Base-by-base conservation (phyloP, 768 basidiomycete genomes). In the Termitomyces sp. region DNA sequence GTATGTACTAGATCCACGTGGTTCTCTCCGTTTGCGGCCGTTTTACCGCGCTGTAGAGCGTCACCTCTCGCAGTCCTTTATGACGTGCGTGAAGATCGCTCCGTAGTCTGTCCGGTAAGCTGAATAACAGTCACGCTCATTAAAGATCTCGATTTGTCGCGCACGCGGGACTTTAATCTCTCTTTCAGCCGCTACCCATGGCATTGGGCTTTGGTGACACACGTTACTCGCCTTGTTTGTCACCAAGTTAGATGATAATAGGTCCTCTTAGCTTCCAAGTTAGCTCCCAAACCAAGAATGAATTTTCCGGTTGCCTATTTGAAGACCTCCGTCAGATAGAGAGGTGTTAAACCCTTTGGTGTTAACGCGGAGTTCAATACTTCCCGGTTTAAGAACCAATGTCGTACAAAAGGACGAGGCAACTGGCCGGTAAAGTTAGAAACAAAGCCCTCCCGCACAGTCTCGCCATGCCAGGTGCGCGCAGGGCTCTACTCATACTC, bases 381-480 rank as follows among this genome's bases (percentile, higher is more conserved):
- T 54, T 46, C 22, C 51, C 56, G 44, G 55, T 46, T 52, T 49
- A 55, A 45, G 33, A n/a, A 52, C 20, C 15, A 42, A 44, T 50
- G 54, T 46, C 42, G 45, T 66, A 64, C 65, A 66, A 64, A 66
- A 66, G 62, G 63, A 45, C 39, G 42, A 36, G 20, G 42, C 41
- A 45, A 22, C n/a, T 9, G 20, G 29, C 7, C 39, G 18, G 18
- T 41, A 20, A 51, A 48, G 29, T 12, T 42, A 57, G 22, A 54
- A 13, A 42, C 41, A 41, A 41, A 13, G n/a, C n/a, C 36, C n/a
- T 36, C 18, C 24, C 26, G 10, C 26, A 29, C 13, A 37, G 31
- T 10, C 48, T 56, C 39, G 33, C 48, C 34, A 68, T 66, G 67
- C 56, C 64, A 33, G 59, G 67, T 70, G 54, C 18, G 67, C 39